Conservation (phyloP, 495 filamentous ascomycete genomes). For the Neurospora sp. region DNA sequence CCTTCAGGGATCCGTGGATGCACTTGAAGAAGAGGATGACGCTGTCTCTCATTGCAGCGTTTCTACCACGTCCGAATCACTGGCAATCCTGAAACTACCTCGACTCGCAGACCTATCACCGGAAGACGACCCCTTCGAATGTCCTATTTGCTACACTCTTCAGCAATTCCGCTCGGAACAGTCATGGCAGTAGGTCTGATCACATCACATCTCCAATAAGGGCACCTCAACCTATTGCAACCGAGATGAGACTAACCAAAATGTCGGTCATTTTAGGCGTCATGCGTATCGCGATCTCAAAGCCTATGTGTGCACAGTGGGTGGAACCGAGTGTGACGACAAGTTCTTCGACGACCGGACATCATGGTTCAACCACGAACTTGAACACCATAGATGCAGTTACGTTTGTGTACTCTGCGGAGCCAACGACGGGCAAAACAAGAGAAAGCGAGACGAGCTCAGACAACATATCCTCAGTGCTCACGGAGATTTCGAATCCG, state of each 20-base stretch:
- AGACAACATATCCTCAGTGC: background rate
- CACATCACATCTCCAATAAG: background rate
- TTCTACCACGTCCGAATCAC: slow-evolving; percentile 1
- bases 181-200: slow-evolving; percentile 9
- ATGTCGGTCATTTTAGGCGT: background rate
- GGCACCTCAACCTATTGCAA: background rate
- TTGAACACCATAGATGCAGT: slow-evolving; percentile 14
- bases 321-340: slow-evolving; percentile 11
- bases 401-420: slow-evolving; percentile 19
- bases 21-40: background rate
- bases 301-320: slow-evolving; percentile 25
- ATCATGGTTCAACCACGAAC: slow-evolving; percentile 26
- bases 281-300: slow-evolving; percentile 26
- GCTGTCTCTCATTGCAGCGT: background rate
- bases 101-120: slow-evolving; percentile 1
- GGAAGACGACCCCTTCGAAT: slow-evolving; percentile 14
- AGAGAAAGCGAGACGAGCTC: background rate
- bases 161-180: slow-evolving; percentile 10
- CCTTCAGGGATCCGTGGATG: background rate
- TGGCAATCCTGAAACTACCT: slow-evolving; percentile 4
- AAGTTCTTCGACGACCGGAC: slow-evolving; percentile 16
- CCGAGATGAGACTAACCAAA: background rate
- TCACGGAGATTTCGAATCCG: background rate
- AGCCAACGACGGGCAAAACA: background rate
- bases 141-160: slow-evolving; percentile 23